Percentiles rank a stretch among this genome's conserved stretches.
Evolutionary conservation across 2,329 filamentous ascomycete genomes (phyloP).

Genomic region (Diaporthe humulicola): DNA sequence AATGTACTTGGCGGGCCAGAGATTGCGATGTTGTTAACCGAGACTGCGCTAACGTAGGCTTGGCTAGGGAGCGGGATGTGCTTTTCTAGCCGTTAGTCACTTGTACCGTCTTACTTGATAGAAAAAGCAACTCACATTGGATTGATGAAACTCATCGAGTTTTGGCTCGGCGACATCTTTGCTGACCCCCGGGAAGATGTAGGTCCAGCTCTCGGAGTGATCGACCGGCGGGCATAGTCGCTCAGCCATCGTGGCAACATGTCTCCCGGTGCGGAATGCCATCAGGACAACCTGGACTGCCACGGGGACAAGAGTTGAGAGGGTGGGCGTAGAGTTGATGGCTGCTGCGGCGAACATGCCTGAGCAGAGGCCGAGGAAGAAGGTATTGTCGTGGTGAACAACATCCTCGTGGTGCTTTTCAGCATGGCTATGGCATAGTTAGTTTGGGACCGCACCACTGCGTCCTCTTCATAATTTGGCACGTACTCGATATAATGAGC

Average conservation of each 20-base stretch:
- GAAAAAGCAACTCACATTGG: conserved; percentile 56
- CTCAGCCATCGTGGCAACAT: conserved; percentile 65
- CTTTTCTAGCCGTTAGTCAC: conserved; percentile 44
- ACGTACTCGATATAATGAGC: conserved; percentile 78
- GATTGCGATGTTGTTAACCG: conserved; percentile 62
- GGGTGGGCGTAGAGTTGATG: conserved; percentile 72
- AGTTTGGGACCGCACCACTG: background rate
- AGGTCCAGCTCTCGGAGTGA: conserved; percentile 75
- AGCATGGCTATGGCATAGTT: conserved; percentile 54
- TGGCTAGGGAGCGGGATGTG: conserved; percentile 58
- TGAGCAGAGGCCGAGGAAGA: conserved; percentile 76
- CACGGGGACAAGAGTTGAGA: conserved; percentile 72
- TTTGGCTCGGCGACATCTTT: conserved; percentile 64
- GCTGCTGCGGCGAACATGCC: conserved; percentile 79
- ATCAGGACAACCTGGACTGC: conserved; percentile 75
- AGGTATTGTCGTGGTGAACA: conserved; percentile 62
- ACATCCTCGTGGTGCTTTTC: conserved; percentile 69
- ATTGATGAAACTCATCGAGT: conserved; percentile 69
- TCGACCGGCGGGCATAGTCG: conserved; percentile 54
- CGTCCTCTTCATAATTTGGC: background rate
- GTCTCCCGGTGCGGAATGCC: conserved; percentile 74
- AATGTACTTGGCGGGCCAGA: conserved; percentile 67
- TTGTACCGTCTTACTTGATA: background rate
- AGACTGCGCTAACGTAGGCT: conserved; percentile 68
- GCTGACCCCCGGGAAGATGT: conserved; percentile 70